Evolutionary conservation across 2,329 filamentous ascomycete species (phyloP).

Genomic region (Calonectria pseudoturangicola): DNA sequence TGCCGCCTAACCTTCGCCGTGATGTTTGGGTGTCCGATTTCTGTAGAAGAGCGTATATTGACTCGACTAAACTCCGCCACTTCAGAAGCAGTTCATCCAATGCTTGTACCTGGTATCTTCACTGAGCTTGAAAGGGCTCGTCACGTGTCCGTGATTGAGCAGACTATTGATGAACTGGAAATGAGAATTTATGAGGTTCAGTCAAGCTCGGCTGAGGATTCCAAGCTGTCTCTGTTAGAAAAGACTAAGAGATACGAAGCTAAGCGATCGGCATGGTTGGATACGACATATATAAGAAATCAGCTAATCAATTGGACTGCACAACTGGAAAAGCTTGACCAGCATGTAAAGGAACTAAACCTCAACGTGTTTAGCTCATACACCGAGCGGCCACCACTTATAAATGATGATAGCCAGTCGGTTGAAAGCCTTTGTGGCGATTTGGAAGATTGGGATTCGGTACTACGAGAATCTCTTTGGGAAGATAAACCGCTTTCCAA

Average conservation of each 20-base stretch:
- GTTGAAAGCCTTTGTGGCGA: too few relatives aligned
- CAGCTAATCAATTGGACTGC: background rate
- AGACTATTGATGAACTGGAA: background rate
- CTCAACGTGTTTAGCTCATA: background rate
- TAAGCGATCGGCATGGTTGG: background rate
- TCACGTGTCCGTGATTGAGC: background rate
- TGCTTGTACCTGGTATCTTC: slow-evolving; percentile 3
- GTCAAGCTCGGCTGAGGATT: background rate
- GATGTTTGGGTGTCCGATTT: background rate
- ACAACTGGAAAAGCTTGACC: background rate
- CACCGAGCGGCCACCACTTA: background rate
- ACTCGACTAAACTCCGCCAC: background rate
- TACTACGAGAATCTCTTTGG: too few relatives aligned
- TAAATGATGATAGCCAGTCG: background rate
- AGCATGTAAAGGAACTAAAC: background rate
- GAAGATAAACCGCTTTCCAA: too few relatives aligned
- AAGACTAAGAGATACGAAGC: background rate
- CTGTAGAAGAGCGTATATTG: background rate
- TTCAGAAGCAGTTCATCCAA: background rate
- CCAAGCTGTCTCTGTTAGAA: background rate
- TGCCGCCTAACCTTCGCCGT: background rate
- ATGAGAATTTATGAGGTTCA: background rate
- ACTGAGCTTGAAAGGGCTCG: background rate
- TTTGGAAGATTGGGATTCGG: too few relatives aligned
- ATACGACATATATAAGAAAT: background rate